Evolutionary conservation across 495 filamentous ascomycete species (phyloP), one percentile per base, ranked within the genome.

Genomic region (Acidomyces sp.): DNA sequence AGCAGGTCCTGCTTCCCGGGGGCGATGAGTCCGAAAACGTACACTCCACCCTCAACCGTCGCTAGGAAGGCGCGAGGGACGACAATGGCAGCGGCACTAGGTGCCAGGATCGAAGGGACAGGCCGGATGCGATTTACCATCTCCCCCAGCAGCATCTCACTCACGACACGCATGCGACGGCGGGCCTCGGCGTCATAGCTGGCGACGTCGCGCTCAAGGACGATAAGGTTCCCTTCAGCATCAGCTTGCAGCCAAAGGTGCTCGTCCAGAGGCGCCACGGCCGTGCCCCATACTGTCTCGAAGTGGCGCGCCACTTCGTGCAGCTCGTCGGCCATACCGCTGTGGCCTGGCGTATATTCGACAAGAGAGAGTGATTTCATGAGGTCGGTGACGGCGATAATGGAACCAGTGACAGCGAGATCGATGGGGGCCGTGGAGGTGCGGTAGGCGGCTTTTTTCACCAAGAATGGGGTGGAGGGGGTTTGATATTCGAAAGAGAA

Each of bases 31-130:
- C 77, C 84, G 58, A 90, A 86, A 53, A 96, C 74, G 59, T 93
- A 93, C 45, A 99, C 80, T 7, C 81, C 78, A 25, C 90, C 90
- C 55, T 95, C 90, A 18, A 85, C 88, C 43, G 90, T 96, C 36
- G 75, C 86, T 44, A 95, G 53, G 57, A 96, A 94, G 20, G 90
- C 90, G 52, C 72, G 76, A 0, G 90, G 92, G 7, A 78, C 63
- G 18, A 93, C 72, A 15, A 77, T 67, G 3, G 80, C 75, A 47
- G 63, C 72, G 7, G 65, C 57, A 10, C 66, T 65, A 3, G 71
- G 65, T 23, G 72, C 66, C 16, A 86, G 74, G 45, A 71, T 59
- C n/a, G n/a, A n/a, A n/a, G n/a, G n/a, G 16, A 77, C 66, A 5
- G 66, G 63, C 17, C 74, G 61, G 24, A 97, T 93, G 19, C 74